Base-by-base conservation (phyloP, 495 filamentous ascomycete genomes). In the Podospora conica region DNA sequence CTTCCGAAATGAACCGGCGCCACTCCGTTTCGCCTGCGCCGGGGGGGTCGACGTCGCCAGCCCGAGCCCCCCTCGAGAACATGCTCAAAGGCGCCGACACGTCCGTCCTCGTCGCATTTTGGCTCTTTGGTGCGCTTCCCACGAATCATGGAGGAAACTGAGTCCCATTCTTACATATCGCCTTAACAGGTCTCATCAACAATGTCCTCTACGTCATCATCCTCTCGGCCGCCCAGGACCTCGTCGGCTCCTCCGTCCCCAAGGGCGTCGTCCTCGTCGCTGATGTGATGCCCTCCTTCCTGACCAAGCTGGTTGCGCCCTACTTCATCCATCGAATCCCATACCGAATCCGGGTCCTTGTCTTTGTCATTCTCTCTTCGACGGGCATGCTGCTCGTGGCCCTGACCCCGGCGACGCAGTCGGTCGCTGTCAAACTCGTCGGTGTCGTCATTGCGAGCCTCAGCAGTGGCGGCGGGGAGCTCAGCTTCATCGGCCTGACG, bases 201-300 rank as follows among this genome's bases (percentile, higher is more conserved):
- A 98, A 97, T 80, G 90, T 98, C 73, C 90, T 97, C 77, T 98
- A 98, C 75, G 93, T 98, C 31, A 90, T 98, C 75, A 91, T 98
- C 75, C 87, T 98, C 69, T 93, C 93, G 15, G 90, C 95, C n/a
- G 94, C 95, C 22, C 89, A 96, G 66, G 95, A 98, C 74, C 89
- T 98, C 65, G 95, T 98, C 73, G 93, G 93, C 11, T 87, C 40
- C 3, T 48, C 90, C 48, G 81, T 96, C 1, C 95, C 94, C 27
- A 97, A 97, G 76, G 91, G 88, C 64, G 83, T 96, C 58, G 93
- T 98, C 67, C 90, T 98, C 53, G 91, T 98, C 65, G 91, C 92
- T 67, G 91, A 96, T 76, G 91, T 98, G 65, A 81, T 96, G 20
- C 95, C 95, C 11, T 90, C 90, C 20, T 96, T 98, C 77, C 71